These are phyloP conservation scores for Salix dunnii DNA, from an alignment of 345 rosid genomes.

Conservation along the genomic window DNA sequence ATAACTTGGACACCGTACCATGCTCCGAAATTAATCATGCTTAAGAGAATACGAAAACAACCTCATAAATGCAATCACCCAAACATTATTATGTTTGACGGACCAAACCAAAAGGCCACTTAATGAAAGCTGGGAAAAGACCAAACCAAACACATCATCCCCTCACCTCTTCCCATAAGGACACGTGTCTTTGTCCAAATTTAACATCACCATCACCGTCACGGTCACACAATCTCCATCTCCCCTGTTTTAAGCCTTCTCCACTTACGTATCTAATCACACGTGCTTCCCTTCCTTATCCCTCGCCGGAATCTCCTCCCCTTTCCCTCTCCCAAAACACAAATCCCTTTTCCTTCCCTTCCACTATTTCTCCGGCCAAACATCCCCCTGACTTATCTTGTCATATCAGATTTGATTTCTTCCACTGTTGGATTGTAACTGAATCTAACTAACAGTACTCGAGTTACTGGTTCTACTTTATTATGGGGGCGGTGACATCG, in stretches of 20 bases:
- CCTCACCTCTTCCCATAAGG: background rate
- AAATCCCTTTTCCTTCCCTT: background rate
- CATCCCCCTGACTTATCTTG: background rate
- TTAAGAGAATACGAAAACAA: too few species aligned
- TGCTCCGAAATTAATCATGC: too few species aligned
- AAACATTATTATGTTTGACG: too few species aligned
- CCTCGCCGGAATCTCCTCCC: conserved; percentile 29
- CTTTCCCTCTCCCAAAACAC: background rate
- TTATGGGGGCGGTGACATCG: conserved; percentile 30
- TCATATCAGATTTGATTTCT: background rate
- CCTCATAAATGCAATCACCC: too few species aligned
- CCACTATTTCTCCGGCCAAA: background rate
- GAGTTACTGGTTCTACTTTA: background rate
- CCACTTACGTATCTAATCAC: background rate
- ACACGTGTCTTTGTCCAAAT: conserved; percentile 8
- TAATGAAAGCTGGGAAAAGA: background rate
- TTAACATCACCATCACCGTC: background rate
- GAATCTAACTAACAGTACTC: background rate
- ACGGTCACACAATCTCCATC: background rate
- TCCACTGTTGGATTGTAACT: background rate
- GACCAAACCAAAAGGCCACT: too few species aligned
- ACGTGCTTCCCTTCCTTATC: conserved; percentile 28
- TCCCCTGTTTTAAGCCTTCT: background rate
- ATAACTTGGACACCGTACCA: too few species aligned
- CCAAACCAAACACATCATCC: background rate